A percentile compares a stretch with the other conserved stretches of the same genome.
Evolutionary conservation across 2,329 filamentous ascomycete species (phyloP).

Genomic region (Stachybotrys elegans): DNA sequence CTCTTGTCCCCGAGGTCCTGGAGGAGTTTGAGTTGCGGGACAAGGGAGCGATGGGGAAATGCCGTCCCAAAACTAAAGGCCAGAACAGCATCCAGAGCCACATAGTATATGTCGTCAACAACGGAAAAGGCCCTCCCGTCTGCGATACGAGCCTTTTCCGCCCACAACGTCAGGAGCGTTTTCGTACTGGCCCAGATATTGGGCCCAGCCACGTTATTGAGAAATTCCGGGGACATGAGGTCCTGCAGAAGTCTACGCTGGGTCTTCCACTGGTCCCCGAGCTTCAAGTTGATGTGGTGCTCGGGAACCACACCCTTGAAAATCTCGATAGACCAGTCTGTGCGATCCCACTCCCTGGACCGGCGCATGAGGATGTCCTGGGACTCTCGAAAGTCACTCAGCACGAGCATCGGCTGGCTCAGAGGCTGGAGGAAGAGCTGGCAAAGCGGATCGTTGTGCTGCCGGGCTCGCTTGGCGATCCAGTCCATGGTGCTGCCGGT

Average conservation of each 20-base stretch:
- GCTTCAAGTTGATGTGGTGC: constrained; percentile 27
- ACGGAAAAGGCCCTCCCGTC: constrained; percentile 18
- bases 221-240: constrained; percentile 31
- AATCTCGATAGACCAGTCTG: constrained; percentile 24
- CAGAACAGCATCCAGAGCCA: constrained; percentile 26
- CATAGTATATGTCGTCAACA: constrained; percentile 25
- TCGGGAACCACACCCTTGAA: constrained; percentile 25
- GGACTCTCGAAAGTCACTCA: constrained; percentile 33
- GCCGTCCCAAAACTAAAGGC: constrained; percentile 25
- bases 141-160: constrained; percentile 23
- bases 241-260: constrained; percentile 30
- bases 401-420: constrained; percentile 34
- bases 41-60: constrained; percentile 17
- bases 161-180: constrained; percentile 29
- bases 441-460: constrained; percentile 33
- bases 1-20: no score
- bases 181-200: constrained; percentile 25
- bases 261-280: constrained; percentile 23
- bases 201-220: constrained; percentile 25
- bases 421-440: constrained; percentile 44
- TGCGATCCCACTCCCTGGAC: constrained; percentile 38
- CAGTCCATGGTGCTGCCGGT: constrained; percentile 8
- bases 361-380: constrained; percentile 40
- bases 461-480: constrained; percentile 23
- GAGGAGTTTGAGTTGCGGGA: constrained; percentile 11